phyloP scores from a whole-genome alignment of 768 basidiomycete genomes.

The Mycena polygramma region DNA sequence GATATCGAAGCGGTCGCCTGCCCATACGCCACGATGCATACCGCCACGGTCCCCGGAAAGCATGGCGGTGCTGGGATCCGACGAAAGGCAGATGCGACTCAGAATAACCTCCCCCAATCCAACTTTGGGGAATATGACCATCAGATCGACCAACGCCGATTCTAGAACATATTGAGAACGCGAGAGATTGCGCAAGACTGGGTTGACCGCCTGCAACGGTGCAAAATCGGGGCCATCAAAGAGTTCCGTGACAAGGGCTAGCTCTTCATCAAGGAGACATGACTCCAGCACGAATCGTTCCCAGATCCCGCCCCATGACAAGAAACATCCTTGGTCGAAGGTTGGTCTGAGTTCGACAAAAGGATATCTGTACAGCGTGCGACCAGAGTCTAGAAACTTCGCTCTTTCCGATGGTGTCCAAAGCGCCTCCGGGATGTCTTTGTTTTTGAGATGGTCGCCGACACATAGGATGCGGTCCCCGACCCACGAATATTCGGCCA shows the following conservation, averaged over 20 bases:
- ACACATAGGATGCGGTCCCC: constrained; percentile 25
- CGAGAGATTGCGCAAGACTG: constrained; percentile 23
- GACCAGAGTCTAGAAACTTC: neutral
- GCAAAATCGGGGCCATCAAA: no score
- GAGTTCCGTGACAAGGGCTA: neutral
- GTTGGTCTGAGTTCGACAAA: neutral
- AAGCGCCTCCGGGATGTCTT: neutral
- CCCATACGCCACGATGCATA: constrained; percentile 22
- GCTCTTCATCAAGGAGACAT: no score
- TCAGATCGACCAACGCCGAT: constrained; percentile 2
- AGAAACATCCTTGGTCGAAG: neutral
- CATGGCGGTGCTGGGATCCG: no score
- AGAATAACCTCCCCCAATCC: constrained; percentile 17
- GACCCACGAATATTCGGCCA: neutral
- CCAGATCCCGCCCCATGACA: no score
- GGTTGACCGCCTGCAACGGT: neutral
- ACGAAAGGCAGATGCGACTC: constrained; percentile 29
- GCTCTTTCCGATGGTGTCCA: neutral
- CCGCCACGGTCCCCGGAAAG: no score
- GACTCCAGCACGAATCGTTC: no score
- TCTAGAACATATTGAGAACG: constrained; percentile 19
- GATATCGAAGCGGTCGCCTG: constrained; percentile 31
- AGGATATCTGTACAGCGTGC: neutral
- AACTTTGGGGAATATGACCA: neutral
- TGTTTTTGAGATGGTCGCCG: neutral